Percentiles rank a stretch among this genome's conserved stretches.
Evolutionary conservation across 2,329 filamentous ascomycete species (phyloP).

Genomic region (Diaporthe sp.): DNA sequence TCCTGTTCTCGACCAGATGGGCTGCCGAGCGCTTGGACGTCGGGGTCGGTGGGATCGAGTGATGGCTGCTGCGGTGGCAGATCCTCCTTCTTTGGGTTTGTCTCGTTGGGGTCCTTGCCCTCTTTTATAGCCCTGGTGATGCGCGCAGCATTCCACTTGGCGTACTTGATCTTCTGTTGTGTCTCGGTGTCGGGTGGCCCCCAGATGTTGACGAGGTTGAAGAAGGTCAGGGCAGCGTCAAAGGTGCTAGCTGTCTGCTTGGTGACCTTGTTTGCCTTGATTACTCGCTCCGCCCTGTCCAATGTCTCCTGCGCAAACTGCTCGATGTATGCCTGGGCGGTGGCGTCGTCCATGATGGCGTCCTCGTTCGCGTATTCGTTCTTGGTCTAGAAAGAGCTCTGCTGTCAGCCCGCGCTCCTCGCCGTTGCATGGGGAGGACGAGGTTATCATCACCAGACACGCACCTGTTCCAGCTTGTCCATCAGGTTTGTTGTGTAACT

Average conservation of each 20-base stretch:
- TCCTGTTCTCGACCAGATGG: slow-evolving; percentile 4
- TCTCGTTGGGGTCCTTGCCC: slow-evolving; percentile 91
- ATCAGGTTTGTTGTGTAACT: slow-evolving; percentile 87
- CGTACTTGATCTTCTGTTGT: slow-evolving; percentile 91
- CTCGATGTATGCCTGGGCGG: slow-evolving; percentile 92
- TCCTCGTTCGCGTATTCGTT: slow-evolving; percentile 81
- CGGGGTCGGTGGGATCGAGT: slow-evolving; percentile 75
- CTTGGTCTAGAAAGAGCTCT: slow-evolving; percentile 69
- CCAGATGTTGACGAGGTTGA: slow-evolving; percentile 91
- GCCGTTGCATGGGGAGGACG: no score
- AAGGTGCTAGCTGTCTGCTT: slow-evolving; percentile 96
- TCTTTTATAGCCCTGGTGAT: slow-evolving; percentile 93
- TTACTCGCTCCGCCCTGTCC: slow-evolving; percentile 83
- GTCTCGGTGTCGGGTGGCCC: slow-evolving; percentile 80
- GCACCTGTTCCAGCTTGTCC: slow-evolving; percentile 88
- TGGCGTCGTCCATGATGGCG: slow-evolving; percentile 86
- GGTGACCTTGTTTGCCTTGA: slow-evolving; percentile 87
- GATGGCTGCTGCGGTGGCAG: slow-evolving; percentile 59
- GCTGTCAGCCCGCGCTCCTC: slow-evolving; percentile 28
- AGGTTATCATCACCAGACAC: slow-evolving; percentile 39
- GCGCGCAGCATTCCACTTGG: slow-evolving; percentile 93
- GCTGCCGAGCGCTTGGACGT: slow-evolving; percentile 68
- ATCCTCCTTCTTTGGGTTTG: slow-evolving; percentile 80
- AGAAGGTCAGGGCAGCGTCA: slow-evolving; percentile 91
- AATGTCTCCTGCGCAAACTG: slow-evolving; percentile 94